These are phyloP conservation scores for Eucalyptus pauciflora DNA, from an alignment of 345 rosid genomes.

Conservation along the genomic window DNA sequence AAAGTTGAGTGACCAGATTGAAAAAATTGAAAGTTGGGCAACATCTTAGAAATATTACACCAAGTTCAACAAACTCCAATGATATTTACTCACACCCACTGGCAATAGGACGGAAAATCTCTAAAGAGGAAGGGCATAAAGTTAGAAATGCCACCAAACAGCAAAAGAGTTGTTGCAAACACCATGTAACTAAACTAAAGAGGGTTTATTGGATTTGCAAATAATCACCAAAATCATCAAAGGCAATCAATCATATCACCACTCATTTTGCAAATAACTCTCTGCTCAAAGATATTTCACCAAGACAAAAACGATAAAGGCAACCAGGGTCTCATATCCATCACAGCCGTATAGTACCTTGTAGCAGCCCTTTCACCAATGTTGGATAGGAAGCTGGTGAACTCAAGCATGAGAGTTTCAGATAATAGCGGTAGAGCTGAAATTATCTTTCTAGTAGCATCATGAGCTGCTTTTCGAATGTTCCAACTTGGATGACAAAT, in stretches of 20 bases:
- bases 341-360: constrained; percentile 30
- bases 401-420: constrained; percentile 51
- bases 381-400: constrained; percentile 43
- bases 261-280: neutral
- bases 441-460: constrained; percentile 46
- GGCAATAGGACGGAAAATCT: neutral
- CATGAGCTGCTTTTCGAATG: constrained; percentile 54
- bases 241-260: neutral
- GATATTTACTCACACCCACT: neutral
- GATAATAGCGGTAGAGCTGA: constrained; percentile 49
- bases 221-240: neutral
- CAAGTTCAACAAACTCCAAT: neutral
- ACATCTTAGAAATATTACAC: neutral
- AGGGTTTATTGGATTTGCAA: neutral
- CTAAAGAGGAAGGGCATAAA: neutral
- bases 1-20: neutral
- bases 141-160: neutral
- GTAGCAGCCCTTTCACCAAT: constrained; percentile 32
- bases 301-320: neutral
- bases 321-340: neutral
- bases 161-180: neutral
- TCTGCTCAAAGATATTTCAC: neutral
- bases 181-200: neutral
- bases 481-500: constrained; percentile 84
- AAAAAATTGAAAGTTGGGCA: neutral